These are phyloP conservation scores for Verticillium isaacii DNA, from an alignment of 2,329 filamentous ascomycete species.

Conservation along the genomic window DNA sequence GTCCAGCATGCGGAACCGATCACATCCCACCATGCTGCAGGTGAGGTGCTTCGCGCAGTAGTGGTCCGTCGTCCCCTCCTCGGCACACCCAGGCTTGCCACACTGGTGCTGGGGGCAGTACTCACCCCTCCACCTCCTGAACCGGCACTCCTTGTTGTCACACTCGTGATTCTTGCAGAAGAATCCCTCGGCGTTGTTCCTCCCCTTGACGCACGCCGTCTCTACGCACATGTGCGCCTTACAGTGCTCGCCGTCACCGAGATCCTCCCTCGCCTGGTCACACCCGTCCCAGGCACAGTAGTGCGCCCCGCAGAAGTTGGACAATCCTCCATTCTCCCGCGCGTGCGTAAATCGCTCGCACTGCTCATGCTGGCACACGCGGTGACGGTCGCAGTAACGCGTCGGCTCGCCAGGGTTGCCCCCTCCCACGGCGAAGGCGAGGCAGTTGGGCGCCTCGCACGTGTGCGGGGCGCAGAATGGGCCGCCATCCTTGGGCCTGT, in stretches of 20 bases:
- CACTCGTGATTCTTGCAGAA: slow-evolving; percentile 21
- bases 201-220: slow-evolving; percentile 16
- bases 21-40: slow-evolving; percentile 8
- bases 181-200: slow-evolving; percentile 1
- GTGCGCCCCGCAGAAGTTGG: slow-evolving; percentile 22
- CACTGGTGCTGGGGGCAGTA: slow-evolving; percentile 22
- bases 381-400: slow-evolving; percentile 23
- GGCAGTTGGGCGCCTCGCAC: slow-evolving; percentile 18
- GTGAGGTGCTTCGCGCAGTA: slow-evolving; percentile 18
- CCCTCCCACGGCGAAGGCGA: slow-evolving; percentile 15
- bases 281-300: slow-evolving; percentile 22
- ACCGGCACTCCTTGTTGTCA: slow-evolving; percentile 14
- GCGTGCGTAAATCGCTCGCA: slow-evolving; percentile 20
- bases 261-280: slow-evolving; percentile 15
- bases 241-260: slow-evolving; percentile 13
- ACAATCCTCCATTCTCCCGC: slow-evolving; percentile 17
- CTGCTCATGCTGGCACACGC: slow-evolving; percentile 15
- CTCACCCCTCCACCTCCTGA: slow-evolving; percentile 13
- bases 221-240: slow-evolving; percentile 14
- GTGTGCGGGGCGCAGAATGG: slow-evolving; percentile 21
- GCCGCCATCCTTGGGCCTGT: slow-evolving; percentile 7
- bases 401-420: slow-evolving; percentile 11
- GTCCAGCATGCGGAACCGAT: slow-evolving; percentile 5
- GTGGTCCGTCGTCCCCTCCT: slow-evolving; percentile 13
- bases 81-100: slow-evolving; percentile 17